These are phyloP conservation scores for Xylaria arbuscula DNA, from an alignment of 2,329 filamentous ascomycete species.

Conservation along the genomic window DNA sequence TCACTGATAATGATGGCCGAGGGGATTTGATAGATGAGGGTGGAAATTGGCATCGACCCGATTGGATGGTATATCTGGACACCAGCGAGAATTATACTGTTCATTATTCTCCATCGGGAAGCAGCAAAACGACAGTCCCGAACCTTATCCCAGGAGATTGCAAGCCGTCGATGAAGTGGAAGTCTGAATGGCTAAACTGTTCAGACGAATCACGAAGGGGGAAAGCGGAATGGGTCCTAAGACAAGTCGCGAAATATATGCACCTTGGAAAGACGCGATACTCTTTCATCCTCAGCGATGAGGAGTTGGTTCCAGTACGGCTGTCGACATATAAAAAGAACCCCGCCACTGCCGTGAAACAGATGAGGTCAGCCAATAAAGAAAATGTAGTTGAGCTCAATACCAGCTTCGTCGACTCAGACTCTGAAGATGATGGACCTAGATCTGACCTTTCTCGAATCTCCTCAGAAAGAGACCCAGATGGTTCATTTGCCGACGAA, in stretches of 20 bases:
- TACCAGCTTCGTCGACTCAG: not conserved
- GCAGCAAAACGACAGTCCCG: not conserved
- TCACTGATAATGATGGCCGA: not conserved
- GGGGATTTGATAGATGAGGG: not conserved
- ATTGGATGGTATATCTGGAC: not conserved
- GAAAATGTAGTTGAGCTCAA: not conserved
- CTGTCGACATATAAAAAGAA: not conserved
- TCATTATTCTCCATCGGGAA: not conserved
- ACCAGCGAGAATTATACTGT: not conserved
- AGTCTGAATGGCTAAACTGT: conserved; percentile 24
- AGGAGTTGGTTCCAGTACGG: not conserved
- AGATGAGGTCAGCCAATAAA: not conserved
- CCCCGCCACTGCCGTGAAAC: too few relatives aligned
- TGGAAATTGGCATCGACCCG: not conserved
- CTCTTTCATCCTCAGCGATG: not conserved
- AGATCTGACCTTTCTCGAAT: not conserved
- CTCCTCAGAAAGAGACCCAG: not conserved
- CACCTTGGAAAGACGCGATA: not conserved
- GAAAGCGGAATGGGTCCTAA: conserved; percentile 8
- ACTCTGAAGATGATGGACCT: not conserved
- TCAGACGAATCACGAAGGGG: not conserved
- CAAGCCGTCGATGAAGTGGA: conserved; percentile 26
- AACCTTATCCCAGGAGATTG: conserved; percentile 26
- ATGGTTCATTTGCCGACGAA: not conserved
- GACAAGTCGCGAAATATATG: conserved; percentile 11